Percentiles rank a stretch among this genome's conserved stretches.
phyloP scores from a whole-genome alignment of 768 basidiomycete species.

The Kwoniella europaea region DNA sequence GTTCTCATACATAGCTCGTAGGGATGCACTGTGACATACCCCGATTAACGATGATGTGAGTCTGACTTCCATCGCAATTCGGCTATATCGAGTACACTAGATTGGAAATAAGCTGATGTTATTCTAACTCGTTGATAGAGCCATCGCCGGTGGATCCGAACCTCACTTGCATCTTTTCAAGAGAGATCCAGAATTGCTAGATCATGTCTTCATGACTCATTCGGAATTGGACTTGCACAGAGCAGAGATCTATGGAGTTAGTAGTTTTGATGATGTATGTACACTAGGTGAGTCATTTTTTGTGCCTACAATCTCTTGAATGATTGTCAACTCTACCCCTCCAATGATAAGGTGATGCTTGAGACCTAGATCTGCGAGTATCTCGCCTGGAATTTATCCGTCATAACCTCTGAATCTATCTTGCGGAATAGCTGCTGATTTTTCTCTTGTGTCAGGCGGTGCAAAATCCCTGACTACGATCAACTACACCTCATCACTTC shows the following conservation, averaged over 20 bases:
- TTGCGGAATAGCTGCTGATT: neutral
- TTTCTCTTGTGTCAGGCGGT: conserved; percentile 8
- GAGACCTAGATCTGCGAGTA: neutral
- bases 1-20: conserved; percentile 24
- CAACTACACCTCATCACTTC: conserved; percentile 14
- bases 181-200: conserved; percentile 27
- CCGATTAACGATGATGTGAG: conserved; percentile 42
- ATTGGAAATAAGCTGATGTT: neutral
- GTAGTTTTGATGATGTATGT: conserved; percentile 41
- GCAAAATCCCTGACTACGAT: conserved; percentile 24
- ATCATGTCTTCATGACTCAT: conserved; percentile 30
- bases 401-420: neutral
- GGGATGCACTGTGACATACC: conserved; percentile 42
- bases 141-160: conserved; percentile 33
- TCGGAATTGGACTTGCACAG: conserved; percentile 30
- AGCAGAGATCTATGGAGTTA: conserved; percentile 33
- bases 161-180: conserved; percentile 44
- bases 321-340: neutral
- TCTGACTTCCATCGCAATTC: neutral
- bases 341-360: neutral
- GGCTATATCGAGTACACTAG: neutral
- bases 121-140: conserved; percentile 18
- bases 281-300: conserved; percentile 34
- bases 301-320: neutral
- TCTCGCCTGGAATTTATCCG: neutral